Conservation (phyloP, 106 monocot genomes). For the Allium cepa region DNA sequence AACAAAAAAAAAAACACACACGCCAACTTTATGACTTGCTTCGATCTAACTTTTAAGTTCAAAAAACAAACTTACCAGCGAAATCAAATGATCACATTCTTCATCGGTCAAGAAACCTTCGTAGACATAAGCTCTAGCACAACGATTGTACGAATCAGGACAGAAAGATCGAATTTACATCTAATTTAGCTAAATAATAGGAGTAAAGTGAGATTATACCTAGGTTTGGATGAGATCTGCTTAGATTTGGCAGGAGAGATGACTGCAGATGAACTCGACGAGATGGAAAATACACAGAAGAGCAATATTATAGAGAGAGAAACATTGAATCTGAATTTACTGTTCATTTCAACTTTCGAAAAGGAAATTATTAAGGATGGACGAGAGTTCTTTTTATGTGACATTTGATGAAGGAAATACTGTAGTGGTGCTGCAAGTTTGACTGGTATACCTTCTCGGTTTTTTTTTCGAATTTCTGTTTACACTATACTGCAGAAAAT, state of each 20-base stretch:
- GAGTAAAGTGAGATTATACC: slow-evolving; percentile 17
- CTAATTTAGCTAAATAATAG: background rate
- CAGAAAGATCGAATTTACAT: background rate
- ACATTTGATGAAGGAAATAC: no score
- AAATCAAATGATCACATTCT: slow-evolving; percentile 90
- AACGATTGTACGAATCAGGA: background rate
- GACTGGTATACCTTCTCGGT: no score
- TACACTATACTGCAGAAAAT: no score
- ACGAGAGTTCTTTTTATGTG: no score
- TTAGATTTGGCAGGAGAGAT: slow-evolving; percentile 43
- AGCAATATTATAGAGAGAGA: slow-evolving; percentile 5
- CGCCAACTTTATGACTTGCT: no score
- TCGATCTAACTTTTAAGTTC: no score
- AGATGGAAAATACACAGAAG: slow-evolving; percentile 10
- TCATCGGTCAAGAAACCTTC: slow-evolving; percentile 78
- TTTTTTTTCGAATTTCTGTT: no score
- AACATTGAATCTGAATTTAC: slow-evolving; percentile 17
- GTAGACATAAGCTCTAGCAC: slow-evolving; percentile 75
- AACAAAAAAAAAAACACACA: no score
- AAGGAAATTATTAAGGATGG: no score
- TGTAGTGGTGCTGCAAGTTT: no score
- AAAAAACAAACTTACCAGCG: slow-evolving; percentile 38
- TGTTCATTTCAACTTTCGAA: no score
- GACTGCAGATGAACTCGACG: slow-evolving; percentile 1
- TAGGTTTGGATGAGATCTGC: slow-evolving; percentile 84